Evolutionary conservation across 768 basidiomycete genomes (phyloP).

Genomic region (Cyclocybe aegerita): DNA sequence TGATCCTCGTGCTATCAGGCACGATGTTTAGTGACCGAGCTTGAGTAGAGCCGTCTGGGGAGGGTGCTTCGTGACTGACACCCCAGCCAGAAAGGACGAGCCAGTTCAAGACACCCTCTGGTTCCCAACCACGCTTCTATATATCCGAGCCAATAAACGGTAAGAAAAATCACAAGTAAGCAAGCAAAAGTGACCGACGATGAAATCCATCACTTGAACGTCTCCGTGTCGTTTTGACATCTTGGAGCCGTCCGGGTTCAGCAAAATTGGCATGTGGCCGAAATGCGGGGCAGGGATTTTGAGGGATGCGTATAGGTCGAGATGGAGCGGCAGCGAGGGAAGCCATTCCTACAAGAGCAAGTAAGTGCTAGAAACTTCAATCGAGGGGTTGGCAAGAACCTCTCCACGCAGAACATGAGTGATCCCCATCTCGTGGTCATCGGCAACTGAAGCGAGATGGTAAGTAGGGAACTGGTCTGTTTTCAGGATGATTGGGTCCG

Average conservation of each 20-base stretch:
- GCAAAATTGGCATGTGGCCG: constrained; percentile 86
- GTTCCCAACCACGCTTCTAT: constrained; percentile 88
- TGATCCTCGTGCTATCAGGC: constrained; percentile 65
- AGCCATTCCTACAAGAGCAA: constrained; percentile 80
- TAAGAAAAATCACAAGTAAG: background rate
- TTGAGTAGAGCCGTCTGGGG: constrained; percentile 21
- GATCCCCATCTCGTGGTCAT: constrained; percentile 95
- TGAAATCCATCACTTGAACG: constrained; percentile 83
- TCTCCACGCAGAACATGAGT: constrained; percentile 95
- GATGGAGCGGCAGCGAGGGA: constrained; percentile 87
- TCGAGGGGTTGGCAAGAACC: constrained; percentile 36
- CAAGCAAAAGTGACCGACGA: constrained; percentile 45
- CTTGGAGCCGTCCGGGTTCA: constrained; percentile 90
- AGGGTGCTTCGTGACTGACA: constrained; percentile 37
- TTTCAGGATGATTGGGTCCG: constrained; percentile 91
- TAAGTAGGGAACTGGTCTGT: constrained; percentile 94
- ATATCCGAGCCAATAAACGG: background rate
- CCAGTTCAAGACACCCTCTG: constrained; percentile 88
- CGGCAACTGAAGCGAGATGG: constrained; percentile 93
- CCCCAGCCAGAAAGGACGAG: constrained; percentile 96
- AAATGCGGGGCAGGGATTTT: constrained; percentile 73
- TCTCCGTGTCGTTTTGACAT: constrained; percentile 95
- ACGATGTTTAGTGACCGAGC: constrained; percentile 28
- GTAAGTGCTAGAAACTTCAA: background rate
- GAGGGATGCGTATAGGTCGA: constrained; percentile 84